Conservation (phyloP, 202 grass and related monocot species). For the Schoenoplectus triqueter region DNA sequence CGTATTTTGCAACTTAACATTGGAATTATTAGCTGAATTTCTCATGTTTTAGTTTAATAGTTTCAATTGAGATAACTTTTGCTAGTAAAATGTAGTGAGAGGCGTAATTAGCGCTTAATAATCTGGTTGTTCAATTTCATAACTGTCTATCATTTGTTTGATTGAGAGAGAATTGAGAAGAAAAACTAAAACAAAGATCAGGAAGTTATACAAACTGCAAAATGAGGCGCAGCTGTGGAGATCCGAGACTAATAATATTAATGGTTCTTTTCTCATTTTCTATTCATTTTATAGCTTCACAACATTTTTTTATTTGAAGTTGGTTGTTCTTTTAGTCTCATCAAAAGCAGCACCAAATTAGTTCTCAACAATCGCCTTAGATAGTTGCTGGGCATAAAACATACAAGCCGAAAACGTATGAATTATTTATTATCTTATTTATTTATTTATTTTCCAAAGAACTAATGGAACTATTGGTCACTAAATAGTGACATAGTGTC, state of each 20-base stretch:
- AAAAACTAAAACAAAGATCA: no score
- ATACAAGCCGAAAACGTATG: background rate
- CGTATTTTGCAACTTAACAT: no score
- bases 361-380: background rate
- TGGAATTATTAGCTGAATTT: no score
- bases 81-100: no score
- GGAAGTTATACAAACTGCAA: no score
- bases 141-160: no score
- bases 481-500: conserved; percentile 16
- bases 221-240: background rate
- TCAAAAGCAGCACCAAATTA: background rate
- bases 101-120: no score
- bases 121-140: no score
- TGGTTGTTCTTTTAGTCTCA: background rate
- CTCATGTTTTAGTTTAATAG: no score
- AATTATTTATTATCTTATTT: background rate
- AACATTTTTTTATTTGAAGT: background rate
- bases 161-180: no score
- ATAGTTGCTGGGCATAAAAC: background rate
- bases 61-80: no score
- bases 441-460: background rate
- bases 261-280: background rate
- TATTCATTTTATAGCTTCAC: background rate
- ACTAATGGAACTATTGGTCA: background rate
- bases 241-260: background rate